These are phyloP conservation scores for Colletotrichum neosansevieriae DNA, from an alignment of 2,329 filamentous ascomycete species.

Conservation along the genomic window DNA sequence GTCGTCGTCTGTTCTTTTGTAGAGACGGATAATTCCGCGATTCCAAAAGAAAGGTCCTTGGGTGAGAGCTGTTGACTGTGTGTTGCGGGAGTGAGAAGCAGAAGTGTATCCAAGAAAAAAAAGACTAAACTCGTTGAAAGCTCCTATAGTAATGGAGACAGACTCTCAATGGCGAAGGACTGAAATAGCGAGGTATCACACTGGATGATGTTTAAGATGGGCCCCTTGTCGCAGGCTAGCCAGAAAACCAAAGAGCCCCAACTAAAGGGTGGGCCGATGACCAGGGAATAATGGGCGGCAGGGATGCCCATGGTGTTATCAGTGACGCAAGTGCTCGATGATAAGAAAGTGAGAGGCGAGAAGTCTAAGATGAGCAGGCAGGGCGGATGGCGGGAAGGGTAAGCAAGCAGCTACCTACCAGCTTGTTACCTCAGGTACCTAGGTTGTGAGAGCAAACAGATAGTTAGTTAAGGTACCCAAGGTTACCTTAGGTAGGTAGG, in stretches of 20 bases:
- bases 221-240: conserved; percentile 36
- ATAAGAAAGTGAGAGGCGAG: conserved; percentile 27
- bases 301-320: conserved; percentile 38
- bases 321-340: conserved; percentile 39
- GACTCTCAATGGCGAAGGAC: conserved; percentile 8
- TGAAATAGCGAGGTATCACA: conserved; percentile 35
- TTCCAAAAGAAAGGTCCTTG: conserved; percentile 6
- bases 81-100: background rate
- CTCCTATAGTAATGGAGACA: background rate
- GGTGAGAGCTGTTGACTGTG: background rate
- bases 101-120: conserved; percentile 9
- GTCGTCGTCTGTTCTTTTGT: conserved; percentile 26
- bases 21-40: background rate
- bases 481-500: no score
- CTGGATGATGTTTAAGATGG: conserved; percentile 38
- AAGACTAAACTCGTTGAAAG: conserved; percentile 11
- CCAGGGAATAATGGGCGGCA: conserved; percentile 27
- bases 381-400: background rate
- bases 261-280: conserved; percentile 35
- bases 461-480: no score
- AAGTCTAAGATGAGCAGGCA: background rate
- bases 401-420: no score
- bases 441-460: no score
- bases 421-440: background rate
- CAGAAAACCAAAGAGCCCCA: conserved; percentile 36